These are phyloP conservation scores for Marchantia polymorpha DNA, from an alignment of 225 moss, liverwort and hornwort species.

Conservation along the genomic window DNA sequence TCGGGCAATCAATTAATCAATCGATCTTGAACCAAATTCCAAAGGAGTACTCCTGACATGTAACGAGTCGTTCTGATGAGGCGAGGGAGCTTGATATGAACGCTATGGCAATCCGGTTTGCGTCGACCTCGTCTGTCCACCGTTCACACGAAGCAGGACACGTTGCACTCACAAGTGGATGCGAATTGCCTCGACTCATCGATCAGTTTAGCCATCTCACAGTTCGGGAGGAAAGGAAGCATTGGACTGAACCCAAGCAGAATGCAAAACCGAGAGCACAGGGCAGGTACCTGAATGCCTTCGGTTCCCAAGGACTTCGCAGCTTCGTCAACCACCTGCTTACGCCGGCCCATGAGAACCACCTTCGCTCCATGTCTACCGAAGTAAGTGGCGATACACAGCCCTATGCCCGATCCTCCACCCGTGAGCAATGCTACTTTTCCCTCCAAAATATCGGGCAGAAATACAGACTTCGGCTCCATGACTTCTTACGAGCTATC, in stretches of 20 bases:
- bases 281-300: constrained; percentile 58
- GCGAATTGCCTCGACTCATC: neutral
- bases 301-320: constrained; percentile 51
- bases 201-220: neutral
- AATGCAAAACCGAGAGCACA: neutral
- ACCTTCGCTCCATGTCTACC: constrained; percentile 85
- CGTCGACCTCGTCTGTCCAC: neutral
- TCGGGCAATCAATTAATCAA: neutral
- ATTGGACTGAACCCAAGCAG: neutral
- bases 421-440: constrained; percentile 86
- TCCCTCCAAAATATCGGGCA: constrained; percentile 44
- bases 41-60: neutral
- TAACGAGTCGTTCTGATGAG: neutral
- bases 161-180: neutral
- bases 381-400: constrained; percentile 73
- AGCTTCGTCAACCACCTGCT: constrained; percentile 58
- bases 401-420: constrained; percentile 82
- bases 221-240: neutral
- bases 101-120: neutral
- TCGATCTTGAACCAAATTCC: no score
- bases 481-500: constrained; percentile 14
- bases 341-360: constrained; percentile 84
- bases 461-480: constrained; percentile 33
- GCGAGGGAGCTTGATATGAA: neutral
- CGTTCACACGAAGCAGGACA: neutral